phyloP scores from a whole-genome alignment of 306 rosid species.

The Luffa acutangula region DNA sequence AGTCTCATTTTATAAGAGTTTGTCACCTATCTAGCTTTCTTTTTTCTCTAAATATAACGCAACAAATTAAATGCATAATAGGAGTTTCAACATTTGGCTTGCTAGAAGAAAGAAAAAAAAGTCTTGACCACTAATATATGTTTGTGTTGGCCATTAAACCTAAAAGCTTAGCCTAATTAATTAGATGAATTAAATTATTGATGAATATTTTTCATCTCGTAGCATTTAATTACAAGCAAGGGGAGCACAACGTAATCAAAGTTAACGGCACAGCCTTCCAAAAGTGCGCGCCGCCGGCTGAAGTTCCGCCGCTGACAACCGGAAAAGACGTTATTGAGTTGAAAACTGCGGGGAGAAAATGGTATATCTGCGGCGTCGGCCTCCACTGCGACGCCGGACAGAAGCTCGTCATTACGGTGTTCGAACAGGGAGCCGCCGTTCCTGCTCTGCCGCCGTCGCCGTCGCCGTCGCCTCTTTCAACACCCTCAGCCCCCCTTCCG shows the following conservation, averaged over 20 bases:
- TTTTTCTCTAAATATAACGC: too few relatives aligned
- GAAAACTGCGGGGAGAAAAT: constrained; percentile 27
- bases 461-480: background rate
- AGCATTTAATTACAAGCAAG: constrained; percentile 29
- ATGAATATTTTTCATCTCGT: too few relatives aligned
- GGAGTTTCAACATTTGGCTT: too few relatives aligned
- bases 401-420: constrained; percentile 35
- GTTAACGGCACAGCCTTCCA: constrained; percentile 31
- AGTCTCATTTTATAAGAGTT: too few relatives aligned
- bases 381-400: constrained; percentile 23
- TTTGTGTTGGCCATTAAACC: too few relatives aligned
- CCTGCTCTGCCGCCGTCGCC: background rate
- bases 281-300: constrained; percentile 14
- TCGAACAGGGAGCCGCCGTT: background rate
- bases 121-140: too few relatives aligned
- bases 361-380: constrained; percentile 35
- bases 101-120: too few relatives aligned
- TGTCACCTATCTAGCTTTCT: too few relatives aligned
- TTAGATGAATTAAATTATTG: too few relatives aligned
- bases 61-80: too few relatives aligned
- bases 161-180: too few relatives aligned
- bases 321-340: constrained; percentile 27
- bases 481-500: background rate
- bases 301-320: constrained; percentile 6
- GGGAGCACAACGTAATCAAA: constrained; percentile 24